phyloP scores from a whole-genome alignment of 208 protist species.

The Strigomonas culicis region DNA sequence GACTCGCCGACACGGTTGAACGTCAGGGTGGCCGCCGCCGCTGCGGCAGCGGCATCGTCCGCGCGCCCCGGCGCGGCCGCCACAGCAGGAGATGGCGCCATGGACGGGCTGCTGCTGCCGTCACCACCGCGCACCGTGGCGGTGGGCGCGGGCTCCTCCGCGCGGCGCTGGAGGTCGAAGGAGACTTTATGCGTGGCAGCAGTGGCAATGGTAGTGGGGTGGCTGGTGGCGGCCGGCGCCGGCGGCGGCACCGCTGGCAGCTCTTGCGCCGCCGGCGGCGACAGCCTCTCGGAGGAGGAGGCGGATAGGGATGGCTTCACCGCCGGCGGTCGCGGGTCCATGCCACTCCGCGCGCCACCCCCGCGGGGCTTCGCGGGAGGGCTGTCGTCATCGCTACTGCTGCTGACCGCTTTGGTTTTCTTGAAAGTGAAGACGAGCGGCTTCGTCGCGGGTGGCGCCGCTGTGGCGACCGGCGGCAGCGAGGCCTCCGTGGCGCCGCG shows the following conservation, averaged over 20 bases:
- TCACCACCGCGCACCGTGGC: too few relatives aligned
- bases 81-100: too few relatives aligned
- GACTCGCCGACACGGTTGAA: not conserved
- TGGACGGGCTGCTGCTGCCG: too few relatives aligned
- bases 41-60: not conserved
- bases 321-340: too few relatives aligned
- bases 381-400: not conserved
- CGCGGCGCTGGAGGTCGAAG: not conserved
- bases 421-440: not conserved
- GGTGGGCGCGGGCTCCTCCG: too few relatives aligned
- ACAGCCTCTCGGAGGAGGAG: not conserved
- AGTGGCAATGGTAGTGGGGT: not conserved
- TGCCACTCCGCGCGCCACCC: not conserved
- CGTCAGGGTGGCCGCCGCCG: not conserved
- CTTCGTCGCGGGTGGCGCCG: not conserved
- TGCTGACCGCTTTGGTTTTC: not conserved
- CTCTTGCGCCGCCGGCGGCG: not conserved
- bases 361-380: too few relatives aligned
- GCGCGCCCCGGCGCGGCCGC: not conserved
- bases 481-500: not conserved
- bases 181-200: not conserved
- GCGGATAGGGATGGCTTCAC: not conserved
- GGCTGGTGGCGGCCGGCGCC: not conserved
- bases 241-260: not conserved
- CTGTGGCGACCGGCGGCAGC: too few relatives aligned